Evolutionary conservation across 2,329 filamentous ascomycete species (phyloP).

Genomic region (Nemania diffusa): DNA sequence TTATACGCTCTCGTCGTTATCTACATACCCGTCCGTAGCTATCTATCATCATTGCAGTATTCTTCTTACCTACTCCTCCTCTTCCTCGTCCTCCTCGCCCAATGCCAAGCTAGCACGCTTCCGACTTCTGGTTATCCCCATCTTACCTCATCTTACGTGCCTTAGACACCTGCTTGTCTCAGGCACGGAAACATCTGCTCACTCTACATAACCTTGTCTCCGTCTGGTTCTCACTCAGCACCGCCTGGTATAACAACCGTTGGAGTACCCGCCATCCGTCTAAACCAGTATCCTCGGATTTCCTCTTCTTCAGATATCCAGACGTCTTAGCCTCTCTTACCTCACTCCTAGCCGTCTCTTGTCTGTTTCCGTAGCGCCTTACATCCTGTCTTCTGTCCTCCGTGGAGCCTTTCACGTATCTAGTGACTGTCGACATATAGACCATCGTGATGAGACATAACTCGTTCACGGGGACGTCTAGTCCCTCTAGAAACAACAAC

Average conservation of each 20-base stretch:
- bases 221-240: constrained; percentile 24
- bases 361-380: constrained; percentile 19
- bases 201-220: constrained; percentile 26
- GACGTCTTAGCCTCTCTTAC: constrained; percentile 28
- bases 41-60: constrained; percentile 19
- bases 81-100: constrained; percentile 30
- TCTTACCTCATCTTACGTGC: constrained; percentile 43
- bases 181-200: constrained; percentile 29
- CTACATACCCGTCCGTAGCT: constrained; percentile 32
- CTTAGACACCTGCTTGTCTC: constrained; percentile 30
- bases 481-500: constrained; percentile 35
- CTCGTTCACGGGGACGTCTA: constrained; percentile 39
- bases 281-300: constrained; percentile 16
- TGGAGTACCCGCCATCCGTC: constrained; percentile 5
- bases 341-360: not conserved
- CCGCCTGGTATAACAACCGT: constrained; percentile 20
- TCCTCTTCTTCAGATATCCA: constrained; percentile 29
- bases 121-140: constrained; percentile 39
- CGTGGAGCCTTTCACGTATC: constrained; percentile 37
- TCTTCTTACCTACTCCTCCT: no score
- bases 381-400: constrained; percentile 1
- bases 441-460: constrained; percentile 42
- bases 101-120: constrained; percentile 41
- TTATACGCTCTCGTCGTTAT: constrained; percentile 37
- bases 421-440: constrained; percentile 25